Percentiles rank a stretch among this genome's conserved stretches.
phyloP scores from a whole-genome alignment of 305 asterid genomes.

The Fraxinus angustifolia region DNA sequence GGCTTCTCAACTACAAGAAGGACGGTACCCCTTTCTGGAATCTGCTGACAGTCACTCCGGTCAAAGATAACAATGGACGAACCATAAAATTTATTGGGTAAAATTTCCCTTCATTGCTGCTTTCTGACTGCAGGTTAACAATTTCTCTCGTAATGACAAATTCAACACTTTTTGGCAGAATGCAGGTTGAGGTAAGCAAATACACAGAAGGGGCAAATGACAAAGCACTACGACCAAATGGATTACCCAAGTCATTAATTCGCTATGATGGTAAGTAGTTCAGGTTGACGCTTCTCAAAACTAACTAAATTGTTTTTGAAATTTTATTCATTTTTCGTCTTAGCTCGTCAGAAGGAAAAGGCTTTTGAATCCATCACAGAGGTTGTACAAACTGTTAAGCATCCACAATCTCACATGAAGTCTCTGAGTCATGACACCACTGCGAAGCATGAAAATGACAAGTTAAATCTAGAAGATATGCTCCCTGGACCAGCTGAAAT shows the following conservation, averaged over 20 bases:
- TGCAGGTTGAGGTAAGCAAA: conserved; percentile 99
- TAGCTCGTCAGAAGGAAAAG: conserved; percentile 95
- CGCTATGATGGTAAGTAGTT: conserved; percentile 75
- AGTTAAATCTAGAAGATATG: conserved; percentile 49
- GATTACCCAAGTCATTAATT: conserved; percentile 85
- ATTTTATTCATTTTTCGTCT: conserved; percentile 28
- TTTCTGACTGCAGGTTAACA: not conserved
- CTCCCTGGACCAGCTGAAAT: conserved; percentile 61
- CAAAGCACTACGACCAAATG: conserved; percentile 85
- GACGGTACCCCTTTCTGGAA: conserved; percentile 98
- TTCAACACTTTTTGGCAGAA: conserved; percentile 44
- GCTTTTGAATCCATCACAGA: conserved; percentile 80
- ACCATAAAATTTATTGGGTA: conserved; percentile 91
- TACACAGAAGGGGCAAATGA: conserved; percentile 89
- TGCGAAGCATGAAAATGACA: conserved; percentile 33
- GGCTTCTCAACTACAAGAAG: conserved; percentile 94
- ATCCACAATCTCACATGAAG: conserved; percentile 55
- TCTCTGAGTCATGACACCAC: conserved; percentile 47
- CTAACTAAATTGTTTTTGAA: conserved; percentile 15
- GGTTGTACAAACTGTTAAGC: conserved; percentile 87
- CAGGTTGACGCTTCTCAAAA: conserved; percentile 17
- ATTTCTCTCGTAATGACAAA: conserved; percentile 7
- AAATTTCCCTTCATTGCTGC: conserved; percentile 11
- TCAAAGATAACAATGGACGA: conserved; percentile 78
- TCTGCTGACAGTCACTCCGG: conserved; percentile 82